These are phyloP conservation scores for Aureobasidium musti DNA, from an alignment of 2,329 filamentous ascomycete species.

Conservation along the genomic window DNA sequence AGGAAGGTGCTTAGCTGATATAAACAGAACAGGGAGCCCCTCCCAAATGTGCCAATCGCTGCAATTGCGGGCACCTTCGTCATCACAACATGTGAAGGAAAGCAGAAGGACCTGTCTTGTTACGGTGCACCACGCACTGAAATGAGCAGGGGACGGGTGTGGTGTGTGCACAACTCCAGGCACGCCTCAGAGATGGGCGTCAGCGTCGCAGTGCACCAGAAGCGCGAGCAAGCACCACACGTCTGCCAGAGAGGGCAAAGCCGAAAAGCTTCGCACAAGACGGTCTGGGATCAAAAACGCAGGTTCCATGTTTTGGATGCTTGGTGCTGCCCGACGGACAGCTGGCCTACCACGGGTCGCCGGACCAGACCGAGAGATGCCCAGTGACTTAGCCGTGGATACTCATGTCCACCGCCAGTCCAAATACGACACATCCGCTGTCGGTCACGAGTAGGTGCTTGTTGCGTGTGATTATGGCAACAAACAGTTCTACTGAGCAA, in stretches of 20 bases:
- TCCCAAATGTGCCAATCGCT: conserved; percentile 13
- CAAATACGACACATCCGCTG: conserved; percentile 4
- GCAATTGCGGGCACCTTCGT: conserved; percentile 25
- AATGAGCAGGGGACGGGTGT: conserved; percentile 28
- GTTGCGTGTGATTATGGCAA: conserved; percentile 14
- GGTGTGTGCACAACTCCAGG: conserved; percentile 28
- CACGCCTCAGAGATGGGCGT: conserved; percentile 26
- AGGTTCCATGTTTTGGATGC: conserved; percentile 24
- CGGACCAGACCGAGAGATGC: conserved; percentile 22
- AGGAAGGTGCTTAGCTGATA: conserved; percentile 29
- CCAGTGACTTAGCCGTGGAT: conserved; percentile 7
- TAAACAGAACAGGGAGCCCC: conserved; percentile 23
- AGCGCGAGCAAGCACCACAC: conserved; percentile 21
- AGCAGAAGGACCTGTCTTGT: conserved; percentile 27
- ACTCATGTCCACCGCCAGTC: conserved; percentile 17
- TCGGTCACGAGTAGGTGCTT: conserved; percentile 7
- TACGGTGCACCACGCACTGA: conserved; percentile 26
- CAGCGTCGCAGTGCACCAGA: conserved; percentile 22
- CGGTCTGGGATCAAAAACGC: conserved; percentile 23
- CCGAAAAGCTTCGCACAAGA: conserved; percentile 23
- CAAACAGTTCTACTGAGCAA: conserved; percentile 24
- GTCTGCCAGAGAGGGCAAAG: conserved; percentile 14
- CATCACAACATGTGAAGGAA: conserved; percentile 29
- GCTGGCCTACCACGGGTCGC: conserved; percentile 10
- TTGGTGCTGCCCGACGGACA: conserved; percentile 26